phyloP scores from a whole-genome alignment of 345 rosid genomes.

The Crucihimalaya himalaica region DNA sequence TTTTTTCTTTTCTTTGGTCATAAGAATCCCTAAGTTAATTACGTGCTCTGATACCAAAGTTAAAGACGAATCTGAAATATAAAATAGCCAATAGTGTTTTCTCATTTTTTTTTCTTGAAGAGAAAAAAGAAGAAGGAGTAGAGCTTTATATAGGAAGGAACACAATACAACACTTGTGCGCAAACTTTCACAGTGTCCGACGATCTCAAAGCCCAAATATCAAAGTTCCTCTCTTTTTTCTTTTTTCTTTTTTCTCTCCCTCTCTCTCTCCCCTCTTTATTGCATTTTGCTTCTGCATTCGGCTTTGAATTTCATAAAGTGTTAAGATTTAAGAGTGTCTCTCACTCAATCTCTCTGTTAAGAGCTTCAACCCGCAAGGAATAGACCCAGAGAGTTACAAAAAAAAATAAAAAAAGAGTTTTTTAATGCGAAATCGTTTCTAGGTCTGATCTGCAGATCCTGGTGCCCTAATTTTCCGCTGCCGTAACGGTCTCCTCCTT shows the following conservation, averaged over 20 bases:
- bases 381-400: neutral
- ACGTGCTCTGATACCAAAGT: slow-evolving; percentile 10
- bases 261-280: slow-evolving; percentile 2
- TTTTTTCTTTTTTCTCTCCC: slow-evolving; percentile 8
- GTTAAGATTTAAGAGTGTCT: slow-evolving; percentile 27
- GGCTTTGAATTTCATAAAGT: slow-evolving; percentile 21
- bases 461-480: slow-evolving; percentile 39
- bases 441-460: slow-evolving; percentile 40
- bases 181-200: slow-evolving; percentile 36
- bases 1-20: no score
- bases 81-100: neutral
- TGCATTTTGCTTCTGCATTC: slow-evolving; percentile 32
- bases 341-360: slow-evolving; percentile 28
- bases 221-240: slow-evolving; percentile 26
- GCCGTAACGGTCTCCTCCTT: slow-evolving; percentile 48
- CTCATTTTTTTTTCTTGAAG: neutral
- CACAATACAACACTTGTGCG: slow-evolving; percentile 24
- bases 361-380: slow-evolving; percentile 10
- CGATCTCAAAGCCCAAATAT: slow-evolving; percentile 33
- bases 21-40: neutral
- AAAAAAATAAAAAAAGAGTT: neutral
- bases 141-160: slow-evolving; percentile 3
- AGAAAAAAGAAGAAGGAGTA: neutral
- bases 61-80: neutral
- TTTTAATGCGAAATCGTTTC: slow-evolving; percentile 8